Evolutionary conservation across 2,329 filamentous ascomycete species (phyloP).

Genomic region (Cladosporium halotolerans): DNA sequence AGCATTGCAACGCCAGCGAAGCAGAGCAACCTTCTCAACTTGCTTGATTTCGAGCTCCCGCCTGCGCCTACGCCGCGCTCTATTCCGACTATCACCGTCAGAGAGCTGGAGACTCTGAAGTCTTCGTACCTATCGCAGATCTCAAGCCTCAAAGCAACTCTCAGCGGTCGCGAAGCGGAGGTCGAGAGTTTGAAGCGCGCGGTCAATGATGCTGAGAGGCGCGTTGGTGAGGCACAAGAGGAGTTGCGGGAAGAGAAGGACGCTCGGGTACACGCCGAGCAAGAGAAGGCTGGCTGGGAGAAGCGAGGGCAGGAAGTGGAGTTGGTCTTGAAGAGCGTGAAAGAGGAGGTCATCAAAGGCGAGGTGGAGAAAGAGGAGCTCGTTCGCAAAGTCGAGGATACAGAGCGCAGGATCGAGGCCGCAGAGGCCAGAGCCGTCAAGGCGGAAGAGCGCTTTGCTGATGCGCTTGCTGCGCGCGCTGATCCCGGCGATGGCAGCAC

Average conservation of each 20-base stretch:
- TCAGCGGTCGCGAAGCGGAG: slow-evolving; percentile 90
- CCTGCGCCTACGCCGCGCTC: slow-evolving; percentile 87
- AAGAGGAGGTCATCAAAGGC: slow-evolving; percentile 69
- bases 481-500: slow-evolving; percentile 20
- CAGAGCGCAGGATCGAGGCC: slow-evolving; percentile 65
- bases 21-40: slow-evolving; percentile 53
- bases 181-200: slow-evolving; percentile 80
- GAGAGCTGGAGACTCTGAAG: slow-evolving; percentile 88
- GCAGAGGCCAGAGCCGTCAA: slow-evolving; percentile 71
- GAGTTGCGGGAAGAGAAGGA: slow-evolving; percentile 70
- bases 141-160: slow-evolving; percentile 82
- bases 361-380: slow-evolving; percentile 79
- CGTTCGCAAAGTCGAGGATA: slow-evolving; percentile 67
- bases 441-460: slow-evolving; percentile 57
- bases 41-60: slow-evolving; percentile 90
- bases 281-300: slow-evolving; percentile 79
- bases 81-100: slow-evolving; percentile 81
- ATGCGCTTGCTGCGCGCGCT: slow-evolving; percentile 41
- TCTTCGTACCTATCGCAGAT: slow-evolving; percentile 88
- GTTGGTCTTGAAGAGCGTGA: slow-evolving; percentile 68
- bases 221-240: slow-evolving; percentile 81
- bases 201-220: slow-evolving; percentile 82
- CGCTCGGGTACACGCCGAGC: slow-evolving; percentile 62
- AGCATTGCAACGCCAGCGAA: slow-evolving; percentile 38
- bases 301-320: slow-evolving; percentile 82